Base-by-base conservation (phyloP, 2,329 filamentous ascomycete genomes). In the Colletotrichum cordylinicola region DNA sequence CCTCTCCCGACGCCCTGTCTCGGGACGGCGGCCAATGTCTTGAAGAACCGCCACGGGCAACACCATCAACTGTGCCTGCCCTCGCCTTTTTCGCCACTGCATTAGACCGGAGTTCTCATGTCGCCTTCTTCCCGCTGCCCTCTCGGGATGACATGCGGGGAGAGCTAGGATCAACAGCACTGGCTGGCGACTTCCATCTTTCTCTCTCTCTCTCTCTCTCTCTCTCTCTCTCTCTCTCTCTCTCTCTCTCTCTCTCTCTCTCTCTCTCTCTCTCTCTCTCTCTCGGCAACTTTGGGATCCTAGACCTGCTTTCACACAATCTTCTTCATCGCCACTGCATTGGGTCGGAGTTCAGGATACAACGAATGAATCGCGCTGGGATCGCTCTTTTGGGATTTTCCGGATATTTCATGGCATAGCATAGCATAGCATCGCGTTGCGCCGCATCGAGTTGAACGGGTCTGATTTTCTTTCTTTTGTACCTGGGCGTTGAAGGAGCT, bases 61-160 rank as follows among this genome's bases (percentile, higher is more conserved):
- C 56, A 52, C n/a, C 37, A 48, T 21, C 37, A 43, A 31, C 70
- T 9, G 33, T 39, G 39, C 31, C 43, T 43, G 64, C 43, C 39
- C 70, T 55, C 55, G 10, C 21, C 21, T 9, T 55, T 35, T 31
- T 12, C 65, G 24, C 24, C 33, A 58, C 43, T 62, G 73, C 73
- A 75, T 75, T 75, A 75, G 70, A 75, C 58, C 70, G 73, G 73
- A 31, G 73, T 75, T 75, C 35, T 65, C 18, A 69, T 66, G 35
- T 24, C 58, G 21, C 55, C 60, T 33, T 12, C 56, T 21, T 37
- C 24, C 18, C 64, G 16, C 24, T 33, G 12, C 37, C 58, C 33
- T 39, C 24, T 13, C 0, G 35, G 62, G 39, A 37, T 24, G 56
- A 37, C 33, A 35, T 16, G n/a, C 27, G 56, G 37, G 27, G 33